Evolutionary conservation across 2,329 filamentous ascomycete genomes (phyloP), one percentile per base, ranked within the genome.

Genomic region (Zasmidium cellare): DNA sequence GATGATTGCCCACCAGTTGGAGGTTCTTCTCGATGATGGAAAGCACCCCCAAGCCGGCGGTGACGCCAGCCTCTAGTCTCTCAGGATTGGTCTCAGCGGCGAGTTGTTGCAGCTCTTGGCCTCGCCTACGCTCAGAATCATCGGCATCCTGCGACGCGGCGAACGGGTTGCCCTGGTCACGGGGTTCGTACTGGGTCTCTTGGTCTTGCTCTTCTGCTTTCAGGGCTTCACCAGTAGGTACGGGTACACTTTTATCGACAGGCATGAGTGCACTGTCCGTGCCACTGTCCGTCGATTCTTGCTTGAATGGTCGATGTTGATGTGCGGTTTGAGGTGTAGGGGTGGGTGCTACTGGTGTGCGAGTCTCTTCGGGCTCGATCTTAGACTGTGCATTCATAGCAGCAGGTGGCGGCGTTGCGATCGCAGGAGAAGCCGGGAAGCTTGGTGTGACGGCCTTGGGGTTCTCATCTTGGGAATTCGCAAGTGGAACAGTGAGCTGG

Each of bases 51-150:
- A 77, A 46, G 0, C 77, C 75, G 41, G 71, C 67, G 41, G 70
- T 58, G 2, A 80, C 75, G 16, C 72, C 74, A 11, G 71, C 67
- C 58, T 79, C 77, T 1, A 79, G 67, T 12, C 74, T 65, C 24
- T 73, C 66, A 0, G 72, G 68, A 1, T 67, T 57, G 2, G 68
- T 58, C 12, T 73, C 67, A 3, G 68, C 65, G 3, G 75, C 67
- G 14, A 79, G 63, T 24, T 67, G 57, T 44, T 71, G 67, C 18
- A 80, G 55, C 18, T 66, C 54, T 51, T 57, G 46, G 55, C 59
- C 57, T 38, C 56, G 19, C 16, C 45, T 12, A 14, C 28, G 16
- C 23, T 61, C 45, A 11, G 51, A 46, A 19, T 64, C 56, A 31
- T 62, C 25, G 25, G 11, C 25, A 11, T 11, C 45, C 25, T 60